phyloP scores from a whole-genome alignment of 2,329 filamentous ascomycete genomes.

The Hymenoscyphus linearis region DNA sequence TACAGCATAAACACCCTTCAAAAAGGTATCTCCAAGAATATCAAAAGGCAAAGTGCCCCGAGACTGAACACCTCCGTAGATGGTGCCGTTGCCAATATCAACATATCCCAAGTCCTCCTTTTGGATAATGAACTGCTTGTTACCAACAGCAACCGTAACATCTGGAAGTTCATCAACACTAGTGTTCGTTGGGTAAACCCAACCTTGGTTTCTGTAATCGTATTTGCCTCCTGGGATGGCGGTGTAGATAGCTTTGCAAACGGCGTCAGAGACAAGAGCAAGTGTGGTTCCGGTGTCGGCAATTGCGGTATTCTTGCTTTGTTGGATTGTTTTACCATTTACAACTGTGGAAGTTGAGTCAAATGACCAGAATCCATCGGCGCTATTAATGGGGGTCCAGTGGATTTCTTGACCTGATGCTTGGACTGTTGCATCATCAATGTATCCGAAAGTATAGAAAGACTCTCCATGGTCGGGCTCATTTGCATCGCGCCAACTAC shows the following conservation, averaged over 20 bases:
- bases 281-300: constrained; percentile 69
- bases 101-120: constrained; percentile 57
- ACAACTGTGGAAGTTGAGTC: constrained; percentile 51
- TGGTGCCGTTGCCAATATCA: constrained; percentile 45
- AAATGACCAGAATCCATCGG: constrained; percentile 65
- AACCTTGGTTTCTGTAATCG: constrained; percentile 54
- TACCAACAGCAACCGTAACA: constrained; percentile 59
- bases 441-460: constrained; percentile 72
- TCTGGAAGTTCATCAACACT: constrained; percentile 50
- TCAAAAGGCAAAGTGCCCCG: constrained; percentile 49
- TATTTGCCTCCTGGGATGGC: constrained; percentile 57
- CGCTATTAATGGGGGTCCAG: constrained; percentile 59
- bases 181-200: constrained; percentile 52
- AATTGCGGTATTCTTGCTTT: constrained; percentile 58
- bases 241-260: constrained; percentile 57
- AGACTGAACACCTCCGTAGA: constrained; percentile 57
- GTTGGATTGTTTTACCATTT: constrained; percentile 47
- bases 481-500: constrained; percentile 47
- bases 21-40: constrained; percentile 53
- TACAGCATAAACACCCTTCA: constrained; percentile 56
- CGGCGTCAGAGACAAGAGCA: constrained; percentile 55
- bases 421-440: constrained; percentile 57
- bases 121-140: constrained; percentile 49
- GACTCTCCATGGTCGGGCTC: constrained; percentile 36
- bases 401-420: constrained; percentile 48